phyloP scores from a whole-genome alignment of 164 flowering plant species.

The Sextonia rubra region DNA sequence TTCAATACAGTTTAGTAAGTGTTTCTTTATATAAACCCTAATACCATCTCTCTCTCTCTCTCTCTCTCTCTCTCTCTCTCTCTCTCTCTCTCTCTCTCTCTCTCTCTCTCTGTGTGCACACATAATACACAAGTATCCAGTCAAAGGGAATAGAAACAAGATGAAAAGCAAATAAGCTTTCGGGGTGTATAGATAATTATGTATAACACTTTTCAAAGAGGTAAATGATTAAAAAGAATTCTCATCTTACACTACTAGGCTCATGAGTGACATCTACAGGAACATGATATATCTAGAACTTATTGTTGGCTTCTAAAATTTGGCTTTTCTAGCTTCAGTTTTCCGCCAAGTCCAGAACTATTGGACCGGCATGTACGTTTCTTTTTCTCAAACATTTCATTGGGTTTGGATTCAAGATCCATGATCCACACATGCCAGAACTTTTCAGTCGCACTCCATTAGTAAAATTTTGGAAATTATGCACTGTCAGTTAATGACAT shows the following conservation, averaged over 20 bases:
- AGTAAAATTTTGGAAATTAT: background rate
- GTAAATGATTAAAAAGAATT: background rate
- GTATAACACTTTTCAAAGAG: too few species aligned
- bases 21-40: background rate
- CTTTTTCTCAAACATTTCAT: background rate
- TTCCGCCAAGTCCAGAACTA: too few species aligned
- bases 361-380: too few species aligned
- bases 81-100: constrained; percentile 2
- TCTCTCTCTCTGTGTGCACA: background rate
- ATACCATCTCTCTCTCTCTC: background rate
- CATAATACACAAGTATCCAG: background rate
- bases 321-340: too few species aligned
- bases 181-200: too few species aligned
- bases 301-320: too few species aligned
- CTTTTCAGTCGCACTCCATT: background rate
- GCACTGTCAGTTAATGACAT: background rate
- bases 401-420: background rate
- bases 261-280: too few species aligned
- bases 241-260: too few species aligned
- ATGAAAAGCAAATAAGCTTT: too few species aligned
- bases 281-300: too few species aligned
- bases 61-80: background rate
- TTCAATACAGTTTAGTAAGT: constrained; percentile 33
- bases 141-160: too few species aligned
- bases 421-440: background rate